A percentile compares a stretch with the other conserved stretches of the same genome.
These are phyloP conservation scores for Thielaviopsis ethacetica DNA, from an alignment of 2,329 filamentous ascomycete genomes.

Conservation along the genomic window DNA sequence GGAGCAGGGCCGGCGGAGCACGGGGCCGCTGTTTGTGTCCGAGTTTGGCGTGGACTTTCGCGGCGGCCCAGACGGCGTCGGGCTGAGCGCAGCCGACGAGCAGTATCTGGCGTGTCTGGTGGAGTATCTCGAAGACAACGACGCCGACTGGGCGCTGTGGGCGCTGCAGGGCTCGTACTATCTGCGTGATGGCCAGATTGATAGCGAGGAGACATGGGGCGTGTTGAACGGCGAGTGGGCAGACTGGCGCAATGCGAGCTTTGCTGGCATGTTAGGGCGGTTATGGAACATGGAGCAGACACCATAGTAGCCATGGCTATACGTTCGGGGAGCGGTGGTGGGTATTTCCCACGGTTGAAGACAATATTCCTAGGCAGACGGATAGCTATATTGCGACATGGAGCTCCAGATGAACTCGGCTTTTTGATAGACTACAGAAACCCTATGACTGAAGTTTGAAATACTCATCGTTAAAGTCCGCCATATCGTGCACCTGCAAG, in stretches of 20 bases:
- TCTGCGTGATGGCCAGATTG: conserved; percentile 30
- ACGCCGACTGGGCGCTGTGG: conserved; percentile 45
- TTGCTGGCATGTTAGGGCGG: conserved; percentile 21
- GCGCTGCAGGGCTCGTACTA: conserved; percentile 43
- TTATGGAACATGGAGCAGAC: conserved; percentile 24
- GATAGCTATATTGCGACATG: too few species aligned
- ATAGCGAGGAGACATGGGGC: conserved; percentile 38
- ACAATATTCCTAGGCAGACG: too few species aligned
- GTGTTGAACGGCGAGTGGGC: conserved; percentile 27
- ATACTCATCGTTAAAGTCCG: conserved; percentile 9
- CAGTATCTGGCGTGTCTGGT: conserved; percentile 35
- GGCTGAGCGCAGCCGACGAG: conserved; percentile 27
- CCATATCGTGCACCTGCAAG: conserved; percentile 7
- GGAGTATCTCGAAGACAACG: conserved; percentile 35
- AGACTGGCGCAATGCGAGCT: conserved; percentile 22
- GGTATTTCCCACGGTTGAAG: too few species aligned
- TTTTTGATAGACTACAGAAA: background rate
- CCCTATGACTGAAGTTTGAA: background rate
- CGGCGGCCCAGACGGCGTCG: conserved; percentile 25
- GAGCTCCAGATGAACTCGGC: background rate
- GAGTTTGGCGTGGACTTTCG: conserved; percentile 41
- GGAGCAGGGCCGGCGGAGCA: conserved; percentile 28
- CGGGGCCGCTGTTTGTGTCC: conserved; percentile 38
- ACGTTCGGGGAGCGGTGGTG: too few species aligned
- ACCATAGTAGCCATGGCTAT: conserved; percentile 14